Conservation (phyloP, 768 basidiomycete species). For the Pleurotus tuoliensis region DNA sequence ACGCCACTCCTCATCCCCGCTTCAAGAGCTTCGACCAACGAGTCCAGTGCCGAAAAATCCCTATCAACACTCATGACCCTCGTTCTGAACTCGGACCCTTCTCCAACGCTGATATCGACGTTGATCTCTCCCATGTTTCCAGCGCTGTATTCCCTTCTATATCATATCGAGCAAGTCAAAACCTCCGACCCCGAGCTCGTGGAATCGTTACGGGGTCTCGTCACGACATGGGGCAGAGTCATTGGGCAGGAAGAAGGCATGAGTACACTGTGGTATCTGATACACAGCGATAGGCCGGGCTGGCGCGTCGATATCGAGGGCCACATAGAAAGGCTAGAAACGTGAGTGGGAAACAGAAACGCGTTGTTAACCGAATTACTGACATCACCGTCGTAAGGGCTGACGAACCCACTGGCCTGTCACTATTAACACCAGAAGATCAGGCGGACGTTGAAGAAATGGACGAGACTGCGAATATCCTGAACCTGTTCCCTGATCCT, state of each 20-base stretch:
- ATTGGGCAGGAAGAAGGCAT: constrained; percentile 49
- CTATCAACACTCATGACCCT: constrained; percentile 53
- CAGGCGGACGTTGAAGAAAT: constrained; percentile 37
- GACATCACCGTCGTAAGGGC: constrained; percentile 16
- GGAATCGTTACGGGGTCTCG: constrained; percentile 54
- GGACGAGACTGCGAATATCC: constrained; percentile 48
- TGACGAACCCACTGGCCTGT: constrained; percentile 23
- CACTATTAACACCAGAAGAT: constrained; percentile 52
- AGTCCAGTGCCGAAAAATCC: constrained; percentile 31
- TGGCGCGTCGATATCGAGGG: constrained; percentile 61
- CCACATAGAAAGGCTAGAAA: constrained; percentile 35
- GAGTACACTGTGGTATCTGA: constrained; percentile 55
- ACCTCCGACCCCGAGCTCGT: constrained; percentile 63
- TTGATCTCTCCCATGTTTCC: constrained; percentile 68
- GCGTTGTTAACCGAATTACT: not conserved
- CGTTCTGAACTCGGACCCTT: constrained; percentile 75
- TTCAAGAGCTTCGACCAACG: not conserved
- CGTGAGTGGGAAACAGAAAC: constrained; percentile 32
- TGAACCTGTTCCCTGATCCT: constrained; percentile 77
- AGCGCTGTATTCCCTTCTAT: constrained; percentile 60
- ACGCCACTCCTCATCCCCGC: constrained; percentile 35
- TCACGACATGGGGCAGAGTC: constrained; percentile 76
- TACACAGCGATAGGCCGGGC: constrained; percentile 42
- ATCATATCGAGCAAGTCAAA: constrained; percentile 48
- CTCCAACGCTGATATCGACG: constrained; percentile 58